Base-by-base conservation (phyloP, 495 filamentous ascomycete genomes). In the Daldinia grandis region DNA sequence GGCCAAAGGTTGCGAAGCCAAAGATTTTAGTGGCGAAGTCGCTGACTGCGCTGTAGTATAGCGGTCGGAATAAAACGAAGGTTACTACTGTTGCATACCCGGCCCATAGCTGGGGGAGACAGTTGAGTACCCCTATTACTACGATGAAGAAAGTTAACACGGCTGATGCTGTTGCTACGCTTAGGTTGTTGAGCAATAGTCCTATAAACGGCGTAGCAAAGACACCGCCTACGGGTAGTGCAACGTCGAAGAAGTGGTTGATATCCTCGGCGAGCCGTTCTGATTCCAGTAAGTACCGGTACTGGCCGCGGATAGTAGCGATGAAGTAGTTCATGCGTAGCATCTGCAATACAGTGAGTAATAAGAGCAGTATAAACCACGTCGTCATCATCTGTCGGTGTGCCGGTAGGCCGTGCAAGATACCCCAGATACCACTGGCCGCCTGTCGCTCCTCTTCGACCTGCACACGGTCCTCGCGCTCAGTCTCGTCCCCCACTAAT, bases 21-120 rank as follows among this genome's bases (percentile, higher is more conserved):
- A 87, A 87, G 59, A 87, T 84, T 74, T 87, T 87, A 60, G 83
- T 85, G 24, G 81, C 72, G 75, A 85, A 87, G 79, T 87, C 84
- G 56, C 87, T 90, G 54, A 86, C 79, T 8, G 84, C 78, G 28
- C 83, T 85, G 68, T 86, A 87, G 77, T 84, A 87, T 5, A 78
- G 56, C 9, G 76, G 76, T 7, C 76, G 72, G 62, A 76, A 76
- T 12, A 77, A 66, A 15, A 77, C 74, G 66, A 78, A 78, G 17
- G 73, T 14, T 5, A 74, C 44, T 15, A 78, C 76, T 3, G 74
- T 78, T 5, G 63, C 60, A 38, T 78, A 77, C 10, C 68, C 76
- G 12, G 76, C 76, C 76, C 75, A 77, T 5, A 74, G 19, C 8
- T 74, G 60, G 14, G 75, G 75, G 4, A 78, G 28, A 61, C 74